Conservation (phyloP, 805 yeast species). For the Grigorovia humatica region DNA sequence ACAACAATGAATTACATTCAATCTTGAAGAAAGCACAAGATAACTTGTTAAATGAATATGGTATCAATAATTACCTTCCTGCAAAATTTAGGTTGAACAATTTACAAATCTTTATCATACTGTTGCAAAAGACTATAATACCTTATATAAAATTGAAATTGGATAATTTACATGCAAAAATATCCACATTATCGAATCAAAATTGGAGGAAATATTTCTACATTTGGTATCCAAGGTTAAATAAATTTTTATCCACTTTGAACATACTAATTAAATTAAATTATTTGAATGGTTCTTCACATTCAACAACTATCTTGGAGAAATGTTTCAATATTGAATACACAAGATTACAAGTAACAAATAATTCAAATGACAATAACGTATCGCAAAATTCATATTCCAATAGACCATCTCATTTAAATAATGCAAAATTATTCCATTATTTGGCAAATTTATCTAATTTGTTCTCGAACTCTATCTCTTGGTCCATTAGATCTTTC, state of each 20-base stretch:
- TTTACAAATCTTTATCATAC: conserved; percentile 43
- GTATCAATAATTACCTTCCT: not conserved
- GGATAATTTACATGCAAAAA: conserved; percentile 26
- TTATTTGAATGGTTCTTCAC: conserved; percentile 58
- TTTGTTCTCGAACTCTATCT: not conserved
- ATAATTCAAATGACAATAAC: not conserved
- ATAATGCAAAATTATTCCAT: not conserved
- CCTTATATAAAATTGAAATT: conserved; percentile 65
- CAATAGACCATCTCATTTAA: not conserved
- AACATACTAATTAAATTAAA: conserved; percentile 50
- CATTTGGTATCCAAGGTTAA: conserved; percentile 51
- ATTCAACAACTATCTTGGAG: conserved; percentile 49
- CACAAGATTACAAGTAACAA: conserved; percentile 27
- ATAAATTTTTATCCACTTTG: conserved; percentile 35
- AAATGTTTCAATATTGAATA: conserved; percentile 52
- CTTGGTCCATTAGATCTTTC: conserved; percentile 13
- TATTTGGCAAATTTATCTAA: not conserved
- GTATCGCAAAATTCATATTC: no score
- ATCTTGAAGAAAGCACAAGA: conserved; percentile 7
- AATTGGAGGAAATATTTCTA: conserved; percentile 32
- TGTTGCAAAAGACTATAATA: conserved; percentile 49
- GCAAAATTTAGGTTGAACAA: conserved; percentile 33
- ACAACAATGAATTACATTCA: not conserved
- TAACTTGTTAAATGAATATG: not conserved
- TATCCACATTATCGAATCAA: not conserved